These are phyloP conservation scores for Dactylorhiza incarnata DNA, from an alignment of 106 monocot genomes.

Conservation along the genomic window DNA sequence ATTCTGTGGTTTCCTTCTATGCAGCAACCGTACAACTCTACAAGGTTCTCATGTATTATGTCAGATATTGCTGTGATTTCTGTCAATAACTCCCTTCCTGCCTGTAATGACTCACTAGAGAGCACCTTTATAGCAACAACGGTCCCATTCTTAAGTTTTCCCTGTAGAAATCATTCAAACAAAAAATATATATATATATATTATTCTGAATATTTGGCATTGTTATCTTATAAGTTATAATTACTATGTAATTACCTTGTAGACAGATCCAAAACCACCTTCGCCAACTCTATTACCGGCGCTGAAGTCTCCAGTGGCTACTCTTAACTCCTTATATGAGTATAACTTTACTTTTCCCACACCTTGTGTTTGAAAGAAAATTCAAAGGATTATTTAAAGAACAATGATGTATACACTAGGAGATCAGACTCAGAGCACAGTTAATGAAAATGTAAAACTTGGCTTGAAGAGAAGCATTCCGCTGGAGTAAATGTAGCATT, in stretches of 20 bases:
- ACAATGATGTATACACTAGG: neutral
- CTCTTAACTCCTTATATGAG: slow-evolving; percentile 40
- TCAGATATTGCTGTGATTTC: slow-evolving; percentile 40
- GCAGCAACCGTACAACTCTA: slow-evolving; percentile 48
- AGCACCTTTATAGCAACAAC: slow-evolving; percentile 49
- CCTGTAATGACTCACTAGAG: slow-evolving; percentile 48
- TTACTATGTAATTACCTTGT: slow-evolving; percentile 25
- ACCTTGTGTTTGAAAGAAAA: slow-evolving; percentile 8
- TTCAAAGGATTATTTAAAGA: neutral
- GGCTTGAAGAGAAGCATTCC: neutral
- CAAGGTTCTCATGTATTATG: slow-evolving; percentile 45
- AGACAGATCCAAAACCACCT: slow-evolving; percentile 58
- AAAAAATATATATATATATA: neutral
- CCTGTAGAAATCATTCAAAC: slow-evolving; percentile 19
- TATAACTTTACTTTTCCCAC: slow-evolving; percentile 20
- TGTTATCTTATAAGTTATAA: neutral
- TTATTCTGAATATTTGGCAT: neutral
- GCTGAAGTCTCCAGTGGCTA: slow-evolving; percentile 39
- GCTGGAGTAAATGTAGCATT: neutral
- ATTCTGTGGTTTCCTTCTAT: slow-evolving; percentile 42
- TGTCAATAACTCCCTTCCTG: slow-evolving; percentile 33
- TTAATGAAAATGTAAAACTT: neutral
- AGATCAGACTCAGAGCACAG: too few species aligned
- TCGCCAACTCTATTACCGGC: slow-evolving; percentile 34
- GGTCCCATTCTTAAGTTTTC: slow-evolving; percentile 42